Evolutionary conservation across 163 green algal genomes (phyloP).

Genomic region (Chlorella variabilis): DNA sequence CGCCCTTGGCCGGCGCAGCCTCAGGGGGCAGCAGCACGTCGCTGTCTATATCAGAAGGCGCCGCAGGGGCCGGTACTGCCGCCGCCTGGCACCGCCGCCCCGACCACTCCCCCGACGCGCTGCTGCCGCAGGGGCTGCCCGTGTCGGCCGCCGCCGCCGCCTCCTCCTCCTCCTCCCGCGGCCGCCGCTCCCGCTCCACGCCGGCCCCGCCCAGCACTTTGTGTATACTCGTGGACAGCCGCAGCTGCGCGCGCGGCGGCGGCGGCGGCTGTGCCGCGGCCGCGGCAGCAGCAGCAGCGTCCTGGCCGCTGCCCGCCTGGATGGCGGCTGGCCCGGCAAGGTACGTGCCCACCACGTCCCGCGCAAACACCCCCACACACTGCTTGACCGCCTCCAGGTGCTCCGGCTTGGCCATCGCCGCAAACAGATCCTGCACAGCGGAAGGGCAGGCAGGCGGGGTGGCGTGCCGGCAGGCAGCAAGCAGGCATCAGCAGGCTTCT

Average conservation of each 20-base stretch:
- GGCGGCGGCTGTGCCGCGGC: too few relatives aligned
- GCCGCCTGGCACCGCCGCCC: not conserved
- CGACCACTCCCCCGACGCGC: slow-evolving; percentile 19
- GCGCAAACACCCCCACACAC: slow-evolving; percentile 36
- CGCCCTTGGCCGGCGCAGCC: not conserved
- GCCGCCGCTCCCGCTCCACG: too few relatives aligned
- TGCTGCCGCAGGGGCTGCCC: slow-evolving; percentile 32
- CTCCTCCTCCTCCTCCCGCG: too few relatives aligned
- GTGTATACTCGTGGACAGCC: not conserved
- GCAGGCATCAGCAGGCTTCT: too few relatives aligned
- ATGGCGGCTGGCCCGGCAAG: slow-evolving; percentile 20
- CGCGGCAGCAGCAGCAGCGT: too few relatives aligned
- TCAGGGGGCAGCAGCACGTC: slow-evolving; percentile 21
- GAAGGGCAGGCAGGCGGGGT: not conserved
- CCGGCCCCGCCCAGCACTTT: slow-evolving; percentile 3
- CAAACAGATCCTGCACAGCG: slow-evolving; percentile 37
- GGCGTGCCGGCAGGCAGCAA: too few relatives aligned
- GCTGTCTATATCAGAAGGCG: slow-evolving; percentile 27
- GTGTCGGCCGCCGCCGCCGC: not conserved
- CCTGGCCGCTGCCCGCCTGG: too few relatives aligned
- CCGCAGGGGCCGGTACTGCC: not conserved
- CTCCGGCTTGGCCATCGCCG: slow-evolving; percentile 37
- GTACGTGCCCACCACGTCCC: slow-evolving; percentile 40
- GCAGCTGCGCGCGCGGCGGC: too few relatives aligned
- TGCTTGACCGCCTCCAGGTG: slow-evolving; percentile 48